These are phyloP conservation scores for Parascedosporium putredinis DNA, from an alignment of 2,329 filamentous ascomycete species.

Conservation along the genomic window DNA sequence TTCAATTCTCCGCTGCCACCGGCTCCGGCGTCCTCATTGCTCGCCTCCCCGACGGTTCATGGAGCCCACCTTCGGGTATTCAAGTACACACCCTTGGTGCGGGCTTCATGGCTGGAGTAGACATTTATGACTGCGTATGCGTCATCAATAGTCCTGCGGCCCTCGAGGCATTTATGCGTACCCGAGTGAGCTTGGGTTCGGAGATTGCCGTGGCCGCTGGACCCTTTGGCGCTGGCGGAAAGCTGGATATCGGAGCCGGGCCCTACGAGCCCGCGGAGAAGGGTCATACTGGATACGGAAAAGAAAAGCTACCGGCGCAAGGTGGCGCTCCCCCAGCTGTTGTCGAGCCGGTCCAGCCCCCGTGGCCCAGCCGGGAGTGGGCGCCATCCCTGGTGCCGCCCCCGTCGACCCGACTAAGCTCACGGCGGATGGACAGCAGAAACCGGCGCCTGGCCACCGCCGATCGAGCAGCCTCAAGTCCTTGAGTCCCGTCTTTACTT, in stretches of 20 bases:
- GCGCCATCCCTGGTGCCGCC: neutral
- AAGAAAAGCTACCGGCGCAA: conserved; percentile 3
- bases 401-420: conserved; percentile 1
- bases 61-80: conserved; percentile 76
- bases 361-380: neutral
- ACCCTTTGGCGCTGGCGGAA: conserved; percentile 59
- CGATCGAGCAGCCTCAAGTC: conserved; percentile 17
- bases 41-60: conserved; percentile 52
- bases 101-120: conserved; percentile 70
- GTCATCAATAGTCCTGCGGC: conserved; percentile 74
- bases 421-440: neutral
- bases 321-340: conserved; percentile 16
- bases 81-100: conserved; percentile 70
- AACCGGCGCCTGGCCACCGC: neutral
- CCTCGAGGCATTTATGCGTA: conserved; percentile 63
- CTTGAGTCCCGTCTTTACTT: conserved; percentile 40
- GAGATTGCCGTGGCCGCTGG: conserved; percentile 68
- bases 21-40: conserved; percentile 56
- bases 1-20: conserved; percentile 55
- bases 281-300: neutral
- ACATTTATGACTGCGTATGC: conserved; percentile 83
- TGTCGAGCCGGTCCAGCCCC: conserved; percentile 36
- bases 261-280: neutral
- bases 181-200: conserved; percentile 66
- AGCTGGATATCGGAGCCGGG: conserved; percentile 47